These are phyloP conservation scores for Byssochlamys sp. DNA, from an alignment of 2,329 filamentous ascomycete genomes.

Conservation along the genomic window DNA sequence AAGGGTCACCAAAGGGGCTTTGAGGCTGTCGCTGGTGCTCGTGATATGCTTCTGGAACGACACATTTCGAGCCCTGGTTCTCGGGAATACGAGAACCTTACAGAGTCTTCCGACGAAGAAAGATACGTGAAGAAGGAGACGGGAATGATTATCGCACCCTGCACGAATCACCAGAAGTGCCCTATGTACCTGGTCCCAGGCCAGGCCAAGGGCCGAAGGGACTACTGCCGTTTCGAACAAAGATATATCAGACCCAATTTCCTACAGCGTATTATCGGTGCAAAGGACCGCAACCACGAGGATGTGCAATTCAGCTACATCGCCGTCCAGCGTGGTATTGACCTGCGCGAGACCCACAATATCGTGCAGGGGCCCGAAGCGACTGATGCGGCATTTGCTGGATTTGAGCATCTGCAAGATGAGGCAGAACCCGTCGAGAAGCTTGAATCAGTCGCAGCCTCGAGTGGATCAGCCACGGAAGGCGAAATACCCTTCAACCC, in stretches of 20 bases:
- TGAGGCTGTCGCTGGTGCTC: slow-evolving; percentile 77
- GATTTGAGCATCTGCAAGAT: slow-evolving; percentile 50
- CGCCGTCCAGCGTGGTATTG: slow-evolving; percentile 67
- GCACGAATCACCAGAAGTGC: slow-evolving; percentile 79
- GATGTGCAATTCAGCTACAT: slow-evolving; percentile 87
- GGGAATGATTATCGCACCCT: slow-evolving; percentile 56
- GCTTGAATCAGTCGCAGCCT: neutral
- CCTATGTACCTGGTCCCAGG: slow-evolving; percentile 77
- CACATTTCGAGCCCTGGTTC: slow-evolving; percentile 56
- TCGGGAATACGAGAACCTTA: slow-evolving; percentile 31
- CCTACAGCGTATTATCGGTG: slow-evolving; percentile 64
- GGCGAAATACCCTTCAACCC: slow-evolving; percentile 35
- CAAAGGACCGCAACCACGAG: slow-evolving; percentile 66
- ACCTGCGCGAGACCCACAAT: slow-evolving; percentile 38
- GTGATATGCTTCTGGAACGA: slow-evolving; percentile 65
- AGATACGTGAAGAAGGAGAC: slow-evolving; percentile 40
- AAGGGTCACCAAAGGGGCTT: slow-evolving; percentile 88
- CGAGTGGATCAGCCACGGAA: slow-evolving; percentile 9
- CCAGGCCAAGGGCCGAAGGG: slow-evolving; percentile 63
- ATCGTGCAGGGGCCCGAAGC: slow-evolving; percentile 47
- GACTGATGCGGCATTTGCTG: slow-evolving; percentile 59
- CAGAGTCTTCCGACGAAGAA: slow-evolving; percentile 19
- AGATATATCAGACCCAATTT: slow-evolving; percentile 76
- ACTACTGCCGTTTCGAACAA: slow-evolving; percentile 85
- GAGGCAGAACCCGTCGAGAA: neutral